Base-by-base conservation (phyloP, 2,329 filamentous ascomycete genomes). In the Cladosporium sp. region DNA sequence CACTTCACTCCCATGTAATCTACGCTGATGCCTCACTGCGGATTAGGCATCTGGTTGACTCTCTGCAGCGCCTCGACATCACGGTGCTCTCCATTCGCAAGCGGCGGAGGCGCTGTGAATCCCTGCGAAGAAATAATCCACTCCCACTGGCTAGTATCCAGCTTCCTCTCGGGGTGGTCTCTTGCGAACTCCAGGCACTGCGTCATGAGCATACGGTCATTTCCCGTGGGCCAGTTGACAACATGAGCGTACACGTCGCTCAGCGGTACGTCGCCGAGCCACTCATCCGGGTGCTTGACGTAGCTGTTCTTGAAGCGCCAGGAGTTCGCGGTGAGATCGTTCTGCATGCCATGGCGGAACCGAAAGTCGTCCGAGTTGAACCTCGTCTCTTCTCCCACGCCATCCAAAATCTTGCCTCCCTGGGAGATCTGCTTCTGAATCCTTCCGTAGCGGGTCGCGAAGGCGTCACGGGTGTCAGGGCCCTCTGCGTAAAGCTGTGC, bases 121-220 rank as follows among this genome's bases (percentile, higher is more conserved):
- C 10, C n/a, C 17, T 53, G 50, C 3, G 55, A 56, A 34, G 51
- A 19, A 22, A 58, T 56, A 37, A 64, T 61, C 53, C 55, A 58
- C 13, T 54, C 57, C 49, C 50, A 62, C 42, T 64, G 58, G 8
- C 51, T 53, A 12, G 62, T 58, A 44, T 61, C 58, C 8, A 64
- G 57, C 28, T 61, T 32, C 12, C 51, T 42, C 15, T 52, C 19
- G 4, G 45, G 57, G 36, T 61, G 32, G 37, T 34, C 22, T 6
- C 24, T 15, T 7, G 60, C 62, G 25, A 51, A 64, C 44, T 60
- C 62, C 19, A 62, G 40, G 25, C 58, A 63, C 42, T 54, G 39
- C 1, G 62, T 64, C 42, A 62, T 39, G 10, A 58, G 39, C 15
- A 61, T 32, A n/a, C 60, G 51, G 40, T 62, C 58, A 4, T 44